Base-by-base conservation (phyloP, 805 yeast genomes). In the Hemisphaericaspora nanyangensis region DNA sequence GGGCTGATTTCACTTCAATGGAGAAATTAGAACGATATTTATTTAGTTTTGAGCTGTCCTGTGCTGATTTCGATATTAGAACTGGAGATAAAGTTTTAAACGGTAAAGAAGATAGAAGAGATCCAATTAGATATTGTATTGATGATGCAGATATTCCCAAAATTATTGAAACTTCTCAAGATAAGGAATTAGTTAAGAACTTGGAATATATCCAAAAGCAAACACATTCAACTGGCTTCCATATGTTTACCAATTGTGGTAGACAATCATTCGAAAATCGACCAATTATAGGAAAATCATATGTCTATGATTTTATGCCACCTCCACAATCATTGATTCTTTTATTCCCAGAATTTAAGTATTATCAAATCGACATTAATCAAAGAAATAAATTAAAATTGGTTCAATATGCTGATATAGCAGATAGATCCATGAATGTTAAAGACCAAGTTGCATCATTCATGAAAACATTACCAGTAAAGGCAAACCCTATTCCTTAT, bases 261-360 rank as follows among this genome's bases (percentile, higher is more conserved):
- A 56, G 70, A 29, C 51, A 68, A 0, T 47, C 55, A 1, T 54
- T 46, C 32, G 47, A 48, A 4, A 30, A 51, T 17, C 61, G 66
- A 33, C 46, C 54, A 2, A 27, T 68, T 4, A 64, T 65, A n/a
- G 54, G 65, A 4, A 61, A 56, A 39, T 64, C 74, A 10, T 72
- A 59, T 38, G 48, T 74, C 4, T 49, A 66, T 35, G 70, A 68
- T 29, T 67, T 71, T 37, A 67, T 67, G 66, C 63, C 65, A 1
- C 49, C 58, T 12, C 74, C 75, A 2, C 38, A 48, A 15, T 54
- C 63, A 1, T 40, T 70, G n/a, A 52, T 58, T 7, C 46, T 58
- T 12, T 35, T 66, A 10, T 35, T 65, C 12, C 68, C 68, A 4
- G 32, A 42, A 16, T 39, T 37, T 12, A 45, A 45, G 34, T 29